These are phyloP conservation scores for Malus hybrid DNA, from an alignment of 331 rosid species.

Conservation along the genomic window DNA sequence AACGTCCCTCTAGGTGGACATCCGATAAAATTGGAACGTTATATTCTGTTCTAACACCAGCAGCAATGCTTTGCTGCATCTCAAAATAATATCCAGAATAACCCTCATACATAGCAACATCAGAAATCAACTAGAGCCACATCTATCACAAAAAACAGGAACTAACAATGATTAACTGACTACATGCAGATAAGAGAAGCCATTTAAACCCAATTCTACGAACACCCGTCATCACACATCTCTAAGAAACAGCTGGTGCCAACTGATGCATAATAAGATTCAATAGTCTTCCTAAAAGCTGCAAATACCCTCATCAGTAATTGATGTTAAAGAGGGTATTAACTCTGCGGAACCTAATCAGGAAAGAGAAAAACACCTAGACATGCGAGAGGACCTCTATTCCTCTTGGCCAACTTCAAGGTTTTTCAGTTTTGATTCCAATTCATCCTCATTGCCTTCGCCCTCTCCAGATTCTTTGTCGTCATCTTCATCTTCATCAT, in stretches of 20 bases:
- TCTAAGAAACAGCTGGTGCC: neutral
- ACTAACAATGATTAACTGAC: neutral
- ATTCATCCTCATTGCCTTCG: conserved; percentile 40
- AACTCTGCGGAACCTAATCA: neutral
- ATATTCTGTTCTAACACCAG: neutral
- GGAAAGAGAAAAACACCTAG: neutral
- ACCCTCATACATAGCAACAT: neutral
- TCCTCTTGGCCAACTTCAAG: conserved; percentile 50
- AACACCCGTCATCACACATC: neutral
- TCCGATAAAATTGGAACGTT: neutral
- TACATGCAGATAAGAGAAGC: neutral
- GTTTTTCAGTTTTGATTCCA: conserved; percentile 75
- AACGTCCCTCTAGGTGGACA: neutral
- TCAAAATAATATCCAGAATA: neutral
- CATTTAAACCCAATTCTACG: neutral
- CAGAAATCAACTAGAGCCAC: neutral
- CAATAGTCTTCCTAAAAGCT: conserved; percentile 20
- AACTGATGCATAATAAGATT: conserved; percentile 13
- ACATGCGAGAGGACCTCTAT: conserved; percentile 2
- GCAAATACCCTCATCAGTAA: neutral
- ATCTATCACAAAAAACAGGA: conserved; percentile 10
- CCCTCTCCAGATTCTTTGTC: conserved; percentile 38
- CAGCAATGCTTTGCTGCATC: neutral
- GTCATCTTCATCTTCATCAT: conserved; percentile 25
- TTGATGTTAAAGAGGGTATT: neutral